Evolutionary conservation across 2,329 filamentous ascomycete genomes (phyloP).

Genomic region (Monilinia vaccinii-corymbosi): DNA sequence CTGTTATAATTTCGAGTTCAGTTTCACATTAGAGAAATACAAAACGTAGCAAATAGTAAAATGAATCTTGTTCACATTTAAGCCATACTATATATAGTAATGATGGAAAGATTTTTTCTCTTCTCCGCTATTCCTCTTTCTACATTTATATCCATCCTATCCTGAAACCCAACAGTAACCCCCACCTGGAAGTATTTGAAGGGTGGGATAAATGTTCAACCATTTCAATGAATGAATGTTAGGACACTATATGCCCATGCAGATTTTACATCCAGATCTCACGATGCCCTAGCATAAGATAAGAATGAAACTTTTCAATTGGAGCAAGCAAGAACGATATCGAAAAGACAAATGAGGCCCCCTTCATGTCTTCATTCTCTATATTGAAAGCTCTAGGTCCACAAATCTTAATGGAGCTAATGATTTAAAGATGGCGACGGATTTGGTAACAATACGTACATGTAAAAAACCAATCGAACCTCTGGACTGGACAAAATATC

Average conservation of each 20-base stretch:
- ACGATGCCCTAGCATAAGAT: neutral
- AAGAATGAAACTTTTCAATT: neutral
- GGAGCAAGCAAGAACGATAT: neutral
- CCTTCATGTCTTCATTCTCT: neutral
- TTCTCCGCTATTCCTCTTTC: neutral
- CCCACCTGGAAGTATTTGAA: conserved; percentile 21
- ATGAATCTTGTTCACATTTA: too few species aligned
- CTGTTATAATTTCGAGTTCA: too few species aligned
- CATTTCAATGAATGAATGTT: neutral
- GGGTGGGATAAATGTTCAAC: neutral
- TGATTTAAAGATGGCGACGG: neutral
- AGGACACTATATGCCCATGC: neutral
- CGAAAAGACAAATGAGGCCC: neutral
- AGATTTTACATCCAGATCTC: neutral
- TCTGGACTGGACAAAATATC: too few species aligned
- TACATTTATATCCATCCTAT: conserved; percentile 25
- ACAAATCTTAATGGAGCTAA: neutral
- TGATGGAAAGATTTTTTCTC: neutral
- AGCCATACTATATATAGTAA: too few species aligned
- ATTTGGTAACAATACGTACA: neutral
- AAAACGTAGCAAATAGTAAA: too few species aligned
- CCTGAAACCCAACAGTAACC: conserved; percentile 30
- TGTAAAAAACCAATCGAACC: neutral
- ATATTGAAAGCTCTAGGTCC: neutral
- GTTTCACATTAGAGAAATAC: too few species aligned